A percentile compares a stretch with the other conserved stretches of the same genome.
Conservation (phyloP, 306 rosid species). For the Dalbergia cultrata region DNA sequence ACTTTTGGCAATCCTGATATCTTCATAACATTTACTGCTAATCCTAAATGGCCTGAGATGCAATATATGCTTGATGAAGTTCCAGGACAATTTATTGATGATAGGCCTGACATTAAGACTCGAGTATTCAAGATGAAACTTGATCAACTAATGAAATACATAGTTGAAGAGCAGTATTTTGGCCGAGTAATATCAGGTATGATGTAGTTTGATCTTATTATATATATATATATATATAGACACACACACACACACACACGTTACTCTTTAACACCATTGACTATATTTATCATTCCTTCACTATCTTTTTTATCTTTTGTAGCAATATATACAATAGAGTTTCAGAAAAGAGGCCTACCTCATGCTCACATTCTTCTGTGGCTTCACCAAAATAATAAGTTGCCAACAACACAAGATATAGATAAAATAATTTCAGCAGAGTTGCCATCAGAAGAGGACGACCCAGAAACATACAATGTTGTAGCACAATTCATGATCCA, state of each 20-base stretch:
- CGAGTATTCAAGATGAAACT: slow-evolving; percentile 25
- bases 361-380: slow-evolving; percentile 14
- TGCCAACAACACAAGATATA: not conserved
- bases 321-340: slow-evolving; percentile 20
- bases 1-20: slow-evolving; percentile 10
- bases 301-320: too few species aligned
- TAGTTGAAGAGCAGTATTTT: not conserved
- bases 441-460: not conserved
- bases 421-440: slow-evolving; percentile 17
- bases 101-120: not conserved
- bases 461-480: not conserved
- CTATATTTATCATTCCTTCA: too few species aligned
- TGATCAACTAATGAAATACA: not conserved
- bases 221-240: too few species aligned
- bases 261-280: too few species aligned
- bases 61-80: not conserved
- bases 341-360: not conserved
- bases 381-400: not conserved
- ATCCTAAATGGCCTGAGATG: not conserved
- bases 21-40: slow-evolving; percentile 6
- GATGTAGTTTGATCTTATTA: too few species aligned
- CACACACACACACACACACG: too few species aligned
- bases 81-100: not conserved
- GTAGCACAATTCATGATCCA: not conserved
- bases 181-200: not conserved